Evolutionary conservation across 495 filamentous ascomycete genomes (phyloP), one percentile per base, ranked within the genome.

Genomic region (Alectoria sarmentosa): DNA sequence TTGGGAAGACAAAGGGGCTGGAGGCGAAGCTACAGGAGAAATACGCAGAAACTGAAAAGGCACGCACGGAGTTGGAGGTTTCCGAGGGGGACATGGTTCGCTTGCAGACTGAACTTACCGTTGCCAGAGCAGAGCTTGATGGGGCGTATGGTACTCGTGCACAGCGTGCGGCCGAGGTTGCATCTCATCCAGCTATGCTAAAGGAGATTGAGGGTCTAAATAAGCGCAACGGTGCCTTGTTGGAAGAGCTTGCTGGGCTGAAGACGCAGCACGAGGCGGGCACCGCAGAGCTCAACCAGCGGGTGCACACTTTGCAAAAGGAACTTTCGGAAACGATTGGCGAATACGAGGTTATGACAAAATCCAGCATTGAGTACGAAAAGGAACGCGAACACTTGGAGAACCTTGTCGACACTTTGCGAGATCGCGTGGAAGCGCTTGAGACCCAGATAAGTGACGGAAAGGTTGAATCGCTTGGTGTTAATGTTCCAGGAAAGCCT

Each of bases 51-150:
- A 69, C 75, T 61, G 66, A 81, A 73, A 79, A 86, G 85, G 65
- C 78, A 48, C 77, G 77, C 58, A 76, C 79, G 15, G 91, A 96
- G 70, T 79, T 94, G 73, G 82, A 87, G 17, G 79, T 83, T 37
- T 79, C 95, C 60, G 92, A 95, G 71, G 82, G 84, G 67, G 90
- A 94, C 74, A 81, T 96, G 64, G 89, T 92, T 56, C 86, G 90
- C 62, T 79, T 95, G 57, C 91, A 91, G 63, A 98, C 92, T 44
- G 94, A 98, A 71, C 79, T 96, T 64, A 92, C 92, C 56, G 85
- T 98, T 76, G 89, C 89, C 63, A 90, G 89, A 73, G 94, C 94
- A 8, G 94, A 98, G 77, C 87, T 98, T 41, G 94, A 98, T 71
- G 90, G 90, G 61, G 93, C 94, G 26, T 96, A 96, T 71, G 94